These are phyloP conservation scores for Ustilago tritici DNA, from an alignment of 1,284 basidiomycete species.

Conservation along the genomic window DNA sequence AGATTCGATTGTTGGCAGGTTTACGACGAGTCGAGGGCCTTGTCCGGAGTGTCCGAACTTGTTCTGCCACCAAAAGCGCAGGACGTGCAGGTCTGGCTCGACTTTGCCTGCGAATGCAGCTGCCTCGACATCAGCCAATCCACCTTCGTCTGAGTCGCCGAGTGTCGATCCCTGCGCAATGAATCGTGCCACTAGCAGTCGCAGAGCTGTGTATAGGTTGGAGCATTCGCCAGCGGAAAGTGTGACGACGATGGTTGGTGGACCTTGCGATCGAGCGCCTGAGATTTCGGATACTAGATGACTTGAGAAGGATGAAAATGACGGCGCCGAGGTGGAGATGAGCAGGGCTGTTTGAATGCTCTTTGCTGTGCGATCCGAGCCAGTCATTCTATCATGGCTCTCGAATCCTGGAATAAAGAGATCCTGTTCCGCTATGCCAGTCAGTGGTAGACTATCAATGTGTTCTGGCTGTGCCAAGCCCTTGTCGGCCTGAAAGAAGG, in stretches of 20 bases:
- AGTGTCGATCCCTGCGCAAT: conserved; percentile 33
- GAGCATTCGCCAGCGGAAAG: conserved; percentile 46
- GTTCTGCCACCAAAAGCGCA: conserved; percentile 31
- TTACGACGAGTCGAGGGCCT: conserved; percentile 27
- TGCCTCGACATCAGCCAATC: conserved; percentile 22
- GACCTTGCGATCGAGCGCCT: conserved; percentile 5
- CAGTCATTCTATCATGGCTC: conserved; percentile 2
- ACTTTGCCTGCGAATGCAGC: conserved; percentile 39
- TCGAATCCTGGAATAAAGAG: conserved; percentile 49
- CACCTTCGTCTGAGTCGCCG: background rate
- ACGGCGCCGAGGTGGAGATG: conserved; percentile 45
- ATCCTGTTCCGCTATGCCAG: conserved; percentile 15
- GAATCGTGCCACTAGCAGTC: conserved; percentile 48
- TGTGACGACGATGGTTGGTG: conserved; percentile 37
- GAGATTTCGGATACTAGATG: conserved; percentile 45
- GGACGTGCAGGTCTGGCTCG: conserved; percentile 40
- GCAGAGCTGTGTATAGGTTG: conserved; percentile 40
- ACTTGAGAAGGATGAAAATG: conserved; percentile 38
- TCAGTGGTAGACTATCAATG: background rate
- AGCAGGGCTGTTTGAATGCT: conserved; percentile 50
- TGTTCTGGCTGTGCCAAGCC: background rate
- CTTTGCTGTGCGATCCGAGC: conserved; percentile 6
- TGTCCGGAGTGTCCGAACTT: conserved; percentile 12
- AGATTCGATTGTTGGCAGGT: conserved; percentile 43
- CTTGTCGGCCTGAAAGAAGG: conserved; percentile 25